Base-by-base conservation (phyloP, 257 asterid species). In the Plectranthus barbatus region DNA sequence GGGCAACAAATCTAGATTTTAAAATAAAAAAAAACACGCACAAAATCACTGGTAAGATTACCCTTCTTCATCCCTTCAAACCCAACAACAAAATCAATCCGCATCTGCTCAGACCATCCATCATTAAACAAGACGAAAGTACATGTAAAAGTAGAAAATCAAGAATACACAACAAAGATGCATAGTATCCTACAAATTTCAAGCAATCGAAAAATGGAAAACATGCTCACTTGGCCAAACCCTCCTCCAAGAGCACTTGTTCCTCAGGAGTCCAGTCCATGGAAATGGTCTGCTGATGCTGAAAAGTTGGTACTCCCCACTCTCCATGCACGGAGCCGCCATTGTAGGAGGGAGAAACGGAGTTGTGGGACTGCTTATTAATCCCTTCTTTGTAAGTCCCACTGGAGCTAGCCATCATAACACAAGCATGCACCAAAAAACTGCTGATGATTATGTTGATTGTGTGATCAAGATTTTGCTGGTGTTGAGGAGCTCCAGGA, bases 241-340 rank as follows among this genome's bases (percentile, higher is more conserved):
- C 90, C 24, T 86, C 91, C 20, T 91, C 98, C 61, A 91, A 57
- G 1, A 72, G 54, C 12, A 79, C 68, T 64, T 91, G 98, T 54
- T 91, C 98, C 24, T 91, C 95, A 11, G 77, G 86, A 14, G 88
- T 88, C 98, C 98, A 91, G 19, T 91, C 96, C 96, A 82, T 80
- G 44, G 96, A 81, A 56, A 91, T 79, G 19, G 80, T 82, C 66
- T 83, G 91, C 73, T 85, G 84, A 13, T 86, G 81, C 77, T 82
- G 91, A 46, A 85, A 91, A 69, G 79, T 84, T 23, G 92, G 90
- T 24, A 82, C 78, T 9, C 88, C 88, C 83, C 85, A 80, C 74
- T 74, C 81, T 69, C 87, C 87, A 74, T 72, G 75, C 71, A 71
- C 75, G 55, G 77, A 63, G 70, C 50, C 64, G 9, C 76, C 77